A percentile compares a stretch with the other conserved stretches of the same genome.
phyloP scores from a whole-genome alignment of 2,329 filamentous ascomycete genomes.

The Akanthomyces uredinophilus region DNA sequence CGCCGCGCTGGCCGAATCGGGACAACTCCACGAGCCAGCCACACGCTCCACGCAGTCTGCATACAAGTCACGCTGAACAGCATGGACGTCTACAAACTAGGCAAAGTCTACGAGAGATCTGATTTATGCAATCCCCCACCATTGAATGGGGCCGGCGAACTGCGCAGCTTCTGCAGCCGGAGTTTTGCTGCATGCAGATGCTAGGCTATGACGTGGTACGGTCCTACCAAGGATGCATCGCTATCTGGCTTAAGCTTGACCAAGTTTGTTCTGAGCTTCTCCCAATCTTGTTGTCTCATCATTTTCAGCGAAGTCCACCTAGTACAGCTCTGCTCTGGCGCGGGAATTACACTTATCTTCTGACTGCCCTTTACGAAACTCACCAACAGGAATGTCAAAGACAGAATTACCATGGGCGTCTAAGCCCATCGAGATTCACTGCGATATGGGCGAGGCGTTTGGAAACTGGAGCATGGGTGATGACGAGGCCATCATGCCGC shows the following conservation, averaged over 20 bases:
- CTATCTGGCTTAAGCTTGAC: not conserved
- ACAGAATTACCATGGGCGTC: not conserved
- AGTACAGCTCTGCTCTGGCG: no score
- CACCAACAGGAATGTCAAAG: not conserved
- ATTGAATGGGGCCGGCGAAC: not conserved
- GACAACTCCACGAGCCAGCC: not conserved
- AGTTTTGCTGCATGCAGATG: no score
- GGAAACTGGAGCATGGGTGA: slow-evolving; percentile 11
- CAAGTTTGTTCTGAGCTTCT: no score
- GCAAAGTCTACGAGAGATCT: not conserved
- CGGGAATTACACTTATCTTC: no score
- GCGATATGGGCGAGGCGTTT: slow-evolving; percentile 8
- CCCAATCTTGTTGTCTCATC: no score
- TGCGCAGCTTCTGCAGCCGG: not conserved
- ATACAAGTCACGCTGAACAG: not conserved
- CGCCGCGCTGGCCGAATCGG: not conserved
- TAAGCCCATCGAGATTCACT: slow-evolving; percentile 5
- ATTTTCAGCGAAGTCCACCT: no score
- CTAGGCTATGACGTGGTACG: no score
- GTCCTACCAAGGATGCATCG: not conserved
- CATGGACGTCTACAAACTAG: not conserved
- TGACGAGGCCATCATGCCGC: slow-evolving; percentile 5
- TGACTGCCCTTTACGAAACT: no score
- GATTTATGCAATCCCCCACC: not conserved
- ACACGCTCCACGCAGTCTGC: not conserved